phyloP scores from a whole-genome alignment of 2,329 filamentous ascomycete species.

The Botrytis sinoallii region DNA sequence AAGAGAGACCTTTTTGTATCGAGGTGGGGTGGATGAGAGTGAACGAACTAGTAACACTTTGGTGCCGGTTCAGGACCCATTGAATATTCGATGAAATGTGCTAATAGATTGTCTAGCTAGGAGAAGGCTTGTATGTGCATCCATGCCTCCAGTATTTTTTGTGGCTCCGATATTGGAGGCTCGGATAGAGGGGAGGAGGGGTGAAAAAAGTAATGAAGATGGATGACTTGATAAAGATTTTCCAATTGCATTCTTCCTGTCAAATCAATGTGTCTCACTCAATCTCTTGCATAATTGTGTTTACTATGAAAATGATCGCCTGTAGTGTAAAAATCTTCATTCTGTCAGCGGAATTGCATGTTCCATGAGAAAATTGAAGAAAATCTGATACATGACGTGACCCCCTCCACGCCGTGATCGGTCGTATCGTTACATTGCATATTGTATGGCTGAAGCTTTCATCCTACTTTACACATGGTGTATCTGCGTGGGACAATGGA shows the following conservation, averaged over 20 bases:
- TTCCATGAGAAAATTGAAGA: neutral
- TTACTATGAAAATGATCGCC: neutral
- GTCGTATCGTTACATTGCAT: conserved; percentile 3
- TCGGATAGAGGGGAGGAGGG: neutral
- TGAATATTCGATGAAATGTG: neutral
- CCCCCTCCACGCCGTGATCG: conserved; percentile 8
- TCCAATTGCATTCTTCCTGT: neutral
- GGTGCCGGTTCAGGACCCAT: conserved; percentile 9
- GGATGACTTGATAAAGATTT: neutral
- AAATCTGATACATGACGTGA: conserved; percentile 6
- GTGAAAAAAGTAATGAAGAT: neutral
- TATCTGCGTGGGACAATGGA: conserved; percentile 1
- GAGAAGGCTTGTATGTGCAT: neutral
- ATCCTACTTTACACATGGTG: neutral
- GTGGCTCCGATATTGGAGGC: conserved; percentile 13
- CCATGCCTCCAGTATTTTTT: neutral
- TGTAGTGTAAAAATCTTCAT: neutral
- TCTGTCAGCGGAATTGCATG: neutral
- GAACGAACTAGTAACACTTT: conserved; percentile 6
- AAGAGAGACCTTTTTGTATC: conserved; percentile 16
- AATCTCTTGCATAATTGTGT: neutral
- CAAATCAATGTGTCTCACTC: neutral
- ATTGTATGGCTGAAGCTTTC: neutral
- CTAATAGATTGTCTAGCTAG: neutral
- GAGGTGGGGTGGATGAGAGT: conserved; percentile 4